Conservation (phyloP, 2,329 filamentous ascomycete genomes). For the Aspergillus piperis region DNA sequence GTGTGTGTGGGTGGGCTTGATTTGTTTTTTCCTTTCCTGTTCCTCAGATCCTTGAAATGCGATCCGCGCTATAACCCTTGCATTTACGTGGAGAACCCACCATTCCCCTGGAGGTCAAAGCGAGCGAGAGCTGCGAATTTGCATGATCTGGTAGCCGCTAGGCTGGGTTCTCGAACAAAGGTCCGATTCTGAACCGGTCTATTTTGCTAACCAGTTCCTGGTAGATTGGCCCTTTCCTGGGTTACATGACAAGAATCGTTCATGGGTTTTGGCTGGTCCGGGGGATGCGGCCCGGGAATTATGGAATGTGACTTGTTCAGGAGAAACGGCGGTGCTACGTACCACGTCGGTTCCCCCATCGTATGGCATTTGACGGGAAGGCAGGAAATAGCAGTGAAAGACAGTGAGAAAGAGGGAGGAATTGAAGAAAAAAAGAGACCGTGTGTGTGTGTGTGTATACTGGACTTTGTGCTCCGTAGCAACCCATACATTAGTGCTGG, state of each 20-base stretch:
- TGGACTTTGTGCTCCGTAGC: too few relatives aligned
- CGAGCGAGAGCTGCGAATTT: slow-evolving; percentile 10
- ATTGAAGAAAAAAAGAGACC: not conserved
- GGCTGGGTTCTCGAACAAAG: slow-evolving; percentile 16
- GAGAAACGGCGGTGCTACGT: slow-evolving; percentile 6
- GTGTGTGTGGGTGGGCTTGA: too few relatives aligned
- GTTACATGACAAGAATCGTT: slow-evolving; percentile 13
- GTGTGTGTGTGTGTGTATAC: too few relatives aligned
- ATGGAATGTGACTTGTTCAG: slow-evolving; percentile 25
- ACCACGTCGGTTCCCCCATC: not conserved
- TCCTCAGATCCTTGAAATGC: slow-evolving; percentile 13
- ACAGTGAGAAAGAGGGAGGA: not conserved
- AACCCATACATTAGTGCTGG: too few relatives aligned
- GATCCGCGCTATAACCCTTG: slow-evolving; percentile 22
- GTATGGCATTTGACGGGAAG: not conserved
- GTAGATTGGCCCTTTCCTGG: not conserved
- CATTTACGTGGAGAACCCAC: slow-evolving; percentile 11
- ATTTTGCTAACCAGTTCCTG: slow-evolving; percentile 17
- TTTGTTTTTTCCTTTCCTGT: not conserved
- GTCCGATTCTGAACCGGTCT: slow-evolving; percentile 17
- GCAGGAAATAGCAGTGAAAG: not conserved
- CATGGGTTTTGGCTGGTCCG: slow-evolving; percentile 9
- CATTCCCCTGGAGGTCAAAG: slow-evolving; percentile 11
- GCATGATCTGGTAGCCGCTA: slow-evolving; percentile 16
- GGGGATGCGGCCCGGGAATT: slow-evolving; percentile 19